Percentiles rank a stretch among this genome's conserved stretches.
These are phyloP conservation scores for Hanseniaspora valbyensis DNA, from an alignment of 805 yeast species.

Conservation along the genomic window DNA sequence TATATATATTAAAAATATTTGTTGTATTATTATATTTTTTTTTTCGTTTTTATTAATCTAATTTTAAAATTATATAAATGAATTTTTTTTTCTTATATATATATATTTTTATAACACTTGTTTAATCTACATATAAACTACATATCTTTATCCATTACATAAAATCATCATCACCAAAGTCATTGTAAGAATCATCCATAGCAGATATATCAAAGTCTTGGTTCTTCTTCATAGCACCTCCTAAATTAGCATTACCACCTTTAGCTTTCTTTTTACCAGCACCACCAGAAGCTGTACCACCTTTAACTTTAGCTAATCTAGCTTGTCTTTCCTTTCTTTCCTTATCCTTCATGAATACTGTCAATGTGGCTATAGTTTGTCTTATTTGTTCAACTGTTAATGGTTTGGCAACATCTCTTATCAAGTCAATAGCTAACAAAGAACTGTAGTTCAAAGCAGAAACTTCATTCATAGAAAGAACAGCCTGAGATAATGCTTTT, in stretches of 20 bases:
- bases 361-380: conserved; percentile 76
- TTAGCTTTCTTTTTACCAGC: conserved; percentile 93
- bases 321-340: conserved; percentile 83
- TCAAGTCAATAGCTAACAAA: conserved; percentile 67
- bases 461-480: conserved; percentile 49
- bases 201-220: conserved; percentile 44
- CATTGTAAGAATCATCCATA: conserved; percentile 38
- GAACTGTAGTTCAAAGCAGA: conserved; percentile 61
- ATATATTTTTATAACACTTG: too few species aligned
- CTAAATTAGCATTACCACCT: conserved; percentile 57
- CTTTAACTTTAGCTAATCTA: conserved; percentile 60
- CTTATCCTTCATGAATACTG: conserved; percentile 71
- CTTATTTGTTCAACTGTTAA: conserved; percentile 69
- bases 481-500: conserved; percentile 53
- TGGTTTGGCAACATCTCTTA: conserved; percentile 76
- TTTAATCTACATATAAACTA: background rate
- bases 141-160: conserved; percentile 39
- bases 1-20: too few species aligned
- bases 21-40: too few species aligned
- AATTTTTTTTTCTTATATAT: too few species aligned
- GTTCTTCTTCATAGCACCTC: conserved; percentile 56
- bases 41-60: too few species aligned
- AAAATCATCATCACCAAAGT: conserved; percentile 70
- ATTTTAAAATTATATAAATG: too few species aligned
- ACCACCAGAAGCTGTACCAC: conserved; percentile 83